A percentile compares a stretch with the other conserved stretches of the same genome.
Evolutionary conservation across 2,329 filamentous ascomycete species (phyloP).

Genomic region (Trichoderma oligosporum): DNA sequence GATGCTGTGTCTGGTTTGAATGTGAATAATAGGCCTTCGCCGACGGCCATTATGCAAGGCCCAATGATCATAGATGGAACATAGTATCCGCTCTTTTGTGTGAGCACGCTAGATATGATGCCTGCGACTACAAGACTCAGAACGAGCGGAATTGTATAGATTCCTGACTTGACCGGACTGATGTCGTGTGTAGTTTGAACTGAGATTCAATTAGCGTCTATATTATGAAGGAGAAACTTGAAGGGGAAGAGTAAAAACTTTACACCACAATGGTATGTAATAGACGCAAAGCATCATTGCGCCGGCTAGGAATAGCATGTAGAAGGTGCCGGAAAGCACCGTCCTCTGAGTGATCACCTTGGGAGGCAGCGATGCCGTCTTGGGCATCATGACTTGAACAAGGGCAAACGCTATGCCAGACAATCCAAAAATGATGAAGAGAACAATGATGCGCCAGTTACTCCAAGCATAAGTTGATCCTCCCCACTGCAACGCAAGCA

Average conservation of each 20-base stretch:
- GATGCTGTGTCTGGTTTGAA: constrained; percentile 45
- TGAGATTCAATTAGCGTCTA: constrained; percentile 27
- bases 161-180: constrained; percentile 51
- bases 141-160: constrained; percentile 55
- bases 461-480: constrained; percentile 52
- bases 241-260: constrained; percentile 25
- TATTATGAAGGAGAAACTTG: no score
- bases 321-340: constrained; percentile 46
- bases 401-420: constrained; percentile 45
- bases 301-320: constrained; percentile 46
- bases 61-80: constrained; percentile 53
- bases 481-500: constrained; percentile 63
- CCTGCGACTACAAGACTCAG: constrained; percentile 52
- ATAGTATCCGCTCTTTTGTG: constrained; percentile 57
- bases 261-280: constrained; percentile 54
- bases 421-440: constrained; percentile 50
- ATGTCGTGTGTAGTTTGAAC: constrained; percentile 55
- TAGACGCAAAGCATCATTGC: constrained; percentile 54
- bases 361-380: constrained; percentile 55
- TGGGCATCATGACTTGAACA: constrained; percentile 51
- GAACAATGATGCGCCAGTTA: constrained; percentile 49
- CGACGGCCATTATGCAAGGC: constrained; percentile 48
- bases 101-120: constrained; percentile 45
- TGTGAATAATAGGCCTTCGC: constrained; percentile 56
- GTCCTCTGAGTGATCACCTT: constrained; percentile 53